Percentiles rank a stretch among this genome's conserved stretches.
These are phyloP conservation scores for Betula pendula DNA, from an alignment of 306 rosid species.

Conservation along the genomic window DNA sequence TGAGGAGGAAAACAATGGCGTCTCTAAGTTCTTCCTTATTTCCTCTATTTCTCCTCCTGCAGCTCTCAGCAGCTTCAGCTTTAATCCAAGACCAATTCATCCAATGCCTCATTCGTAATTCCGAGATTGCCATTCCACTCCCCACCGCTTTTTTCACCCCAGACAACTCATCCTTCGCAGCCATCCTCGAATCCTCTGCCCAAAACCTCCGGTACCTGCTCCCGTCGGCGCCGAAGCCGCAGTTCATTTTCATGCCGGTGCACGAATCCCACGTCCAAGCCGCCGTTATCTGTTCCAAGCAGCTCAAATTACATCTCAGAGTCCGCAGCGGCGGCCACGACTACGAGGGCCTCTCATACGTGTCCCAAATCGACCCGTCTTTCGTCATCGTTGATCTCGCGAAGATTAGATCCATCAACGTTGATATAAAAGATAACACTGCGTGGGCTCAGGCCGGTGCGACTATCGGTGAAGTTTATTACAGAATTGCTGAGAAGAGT, in stretches of 20 bases:
- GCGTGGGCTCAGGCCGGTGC: slow-evolving; percentile 18
- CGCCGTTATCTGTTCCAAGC: not conserved
- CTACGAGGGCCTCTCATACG: slow-evolving; percentile 33
- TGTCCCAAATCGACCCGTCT: slow-evolving; percentile 8
- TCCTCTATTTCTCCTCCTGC: not conserved
- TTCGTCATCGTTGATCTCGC: slow-evolving; percentile 29
- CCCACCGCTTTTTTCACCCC: not conserved
- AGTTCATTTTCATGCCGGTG: not conserved
- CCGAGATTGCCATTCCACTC: not conserved
- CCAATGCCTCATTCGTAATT: not conserved
- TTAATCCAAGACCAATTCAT: not conserved
- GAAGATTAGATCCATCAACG: slow-evolving; percentile 13
- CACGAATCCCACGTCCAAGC: not conserved
- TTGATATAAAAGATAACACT: slow-evolving; percentile 4
- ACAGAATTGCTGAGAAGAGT: not conserved
- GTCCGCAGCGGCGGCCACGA: not conserved
- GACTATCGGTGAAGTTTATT: not conserved
- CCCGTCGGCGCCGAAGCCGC: not conserved
- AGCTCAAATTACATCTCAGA: not conserved
- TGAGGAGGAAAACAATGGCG: no score
- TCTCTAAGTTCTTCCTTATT: not conserved
- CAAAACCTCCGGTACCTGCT: not conserved
- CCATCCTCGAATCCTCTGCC: not conserved
- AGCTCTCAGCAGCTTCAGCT: not conserved
- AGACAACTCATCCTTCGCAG: not conserved